A percentile compares a stretch with the other conserved stretches of the same genome.
Conservation (phyloP, 2,329 filamentous ascomycete species). For the Colletotrichum sp. region DNA sequence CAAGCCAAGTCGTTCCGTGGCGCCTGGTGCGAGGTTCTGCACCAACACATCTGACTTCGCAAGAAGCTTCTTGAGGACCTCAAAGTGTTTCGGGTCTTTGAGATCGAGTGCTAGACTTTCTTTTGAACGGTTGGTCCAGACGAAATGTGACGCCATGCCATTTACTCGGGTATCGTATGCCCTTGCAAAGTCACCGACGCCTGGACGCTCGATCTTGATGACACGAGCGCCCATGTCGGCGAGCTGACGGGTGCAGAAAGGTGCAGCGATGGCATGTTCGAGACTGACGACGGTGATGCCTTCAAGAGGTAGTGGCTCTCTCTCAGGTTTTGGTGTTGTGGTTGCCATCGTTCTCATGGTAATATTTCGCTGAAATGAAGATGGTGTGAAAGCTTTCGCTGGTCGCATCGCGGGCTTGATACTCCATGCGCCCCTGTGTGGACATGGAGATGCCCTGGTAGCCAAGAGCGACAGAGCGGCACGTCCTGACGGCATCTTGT, state of each 20-base stretch:
- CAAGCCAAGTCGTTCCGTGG: slow-evolving; percentile 50
- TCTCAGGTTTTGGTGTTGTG: not conserved
- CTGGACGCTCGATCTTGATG: slow-evolving; percentile 59
- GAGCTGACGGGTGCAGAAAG: slow-evolving; percentile 58
- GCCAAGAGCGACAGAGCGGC: not conserved
- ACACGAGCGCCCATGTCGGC: slow-evolving; percentile 59
- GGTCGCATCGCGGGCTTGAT: not conserved
- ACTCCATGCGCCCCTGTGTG: not conserved
- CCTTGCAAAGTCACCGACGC: slow-evolving; percentile 56
- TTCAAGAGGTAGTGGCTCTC: slow-evolving; percentile 27
- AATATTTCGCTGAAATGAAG: not conserved
- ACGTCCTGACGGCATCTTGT: not conserved
- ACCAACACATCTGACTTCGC: slow-evolving; percentile 54
- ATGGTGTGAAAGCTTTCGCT: not conserved
- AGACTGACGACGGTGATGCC: slow-evolving; percentile 57
- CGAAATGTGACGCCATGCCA: slow-evolving; percentile 56
- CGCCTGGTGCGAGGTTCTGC: slow-evolving; percentile 58
- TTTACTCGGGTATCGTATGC: slow-evolving; percentile 54
- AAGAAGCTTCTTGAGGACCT: slow-evolving; percentile 46
- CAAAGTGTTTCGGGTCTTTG: slow-evolving; percentile 47
- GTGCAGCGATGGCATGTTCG: slow-evolving; percentile 59
- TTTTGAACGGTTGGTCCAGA: slow-evolving; percentile 61
- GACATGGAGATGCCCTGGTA: not conserved
- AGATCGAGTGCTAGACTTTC: slow-evolving; percentile 56
- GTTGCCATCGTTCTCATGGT: not conserved